Percentiles rank a stretch among this genome's conserved stretches.
Evolutionary conservation across 2,329 filamentous ascomycete species (phyloP).

Genomic region (Periconia digitata): DNA sequence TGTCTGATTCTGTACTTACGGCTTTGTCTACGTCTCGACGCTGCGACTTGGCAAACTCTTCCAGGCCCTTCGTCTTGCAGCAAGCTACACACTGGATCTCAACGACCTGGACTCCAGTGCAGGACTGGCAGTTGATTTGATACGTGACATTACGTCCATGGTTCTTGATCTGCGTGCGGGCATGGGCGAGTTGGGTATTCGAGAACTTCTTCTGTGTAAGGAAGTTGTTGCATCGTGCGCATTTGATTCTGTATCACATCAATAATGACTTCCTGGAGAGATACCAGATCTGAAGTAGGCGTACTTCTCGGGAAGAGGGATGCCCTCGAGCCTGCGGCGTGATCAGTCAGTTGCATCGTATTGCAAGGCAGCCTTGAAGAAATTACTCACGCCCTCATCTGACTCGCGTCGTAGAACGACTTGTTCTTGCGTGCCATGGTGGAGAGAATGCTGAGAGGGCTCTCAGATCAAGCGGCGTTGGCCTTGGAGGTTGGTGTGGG

Average conservation of each 20-base stretch:
- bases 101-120: slow-evolving; percentile 44
- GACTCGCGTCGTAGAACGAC: background rate
- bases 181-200: slow-evolving; percentile 49
- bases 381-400: slow-evolving; percentile 1
- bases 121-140: slow-evolving; percentile 47
- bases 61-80: slow-evolving; percentile 48
- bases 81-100: slow-evolving; percentile 56
- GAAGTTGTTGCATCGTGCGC: slow-evolving; percentile 49
- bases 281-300: background rate
- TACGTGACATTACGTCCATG: slow-evolving; percentile 15
- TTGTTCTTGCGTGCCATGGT: slow-evolving; percentile 3
- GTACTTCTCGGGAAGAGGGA: slow-evolving; percentile 24
- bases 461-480: too few species aligned
- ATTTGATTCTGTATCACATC: slow-evolving; percentile 45
- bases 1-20: slow-evolving; percentile 39
- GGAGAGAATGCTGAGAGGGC: background rate
- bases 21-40: slow-evolving; percentile 49
- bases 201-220: slow-evolving; percentile 46
- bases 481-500: background rate
- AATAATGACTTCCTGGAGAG: background rate
- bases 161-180: slow-evolving; percentile 19
- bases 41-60: slow-evolving; percentile 54
- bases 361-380: background rate
- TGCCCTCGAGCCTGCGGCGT: slow-evolving; percentile 19
- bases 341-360: slow-evolving; percentile 1